Percentiles rank a stretch among this genome's conserved stretches.
phyloP scores from a whole-genome alignment of 139 green algal species.

The Closterium sp. region DNA sequence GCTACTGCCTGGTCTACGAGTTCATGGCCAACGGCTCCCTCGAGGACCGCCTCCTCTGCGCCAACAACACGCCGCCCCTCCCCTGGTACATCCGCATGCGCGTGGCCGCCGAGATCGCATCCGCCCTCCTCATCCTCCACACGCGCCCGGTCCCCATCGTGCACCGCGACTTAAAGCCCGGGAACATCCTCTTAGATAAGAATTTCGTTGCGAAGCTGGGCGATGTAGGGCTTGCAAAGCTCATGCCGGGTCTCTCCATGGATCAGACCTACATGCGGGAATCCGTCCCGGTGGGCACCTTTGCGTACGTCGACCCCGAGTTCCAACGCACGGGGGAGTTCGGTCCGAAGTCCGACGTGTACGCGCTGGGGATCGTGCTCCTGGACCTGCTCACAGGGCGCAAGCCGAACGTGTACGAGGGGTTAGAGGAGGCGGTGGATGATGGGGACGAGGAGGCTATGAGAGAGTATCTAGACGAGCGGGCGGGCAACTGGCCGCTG shows the following conservation, averaged over 20 bases:
- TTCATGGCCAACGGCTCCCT: conserved; percentile 57
- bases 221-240: conserved; percentile 59
- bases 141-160: conserved; percentile 54
- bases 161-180: conserved; percentile 62
- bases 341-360: conserved; percentile 57
- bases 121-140: conserved; percentile 35
- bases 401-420: conserved; percentile 34
- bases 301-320: conserved; percentile 65
- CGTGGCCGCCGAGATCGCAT: conserved; percentile 58
- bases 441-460: conserved; percentile 29
- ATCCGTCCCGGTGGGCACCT: conserved; percentile 58
- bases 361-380: conserved; percentile 57
- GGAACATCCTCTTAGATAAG: conserved; percentile 62
- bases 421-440: conserved; percentile 34
- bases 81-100: conserved; percentile 57
- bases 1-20: conserved; percentile 66
- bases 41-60: conserved; percentile 53
- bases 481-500: conserved; percentile 21
- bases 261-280: conserved; percentile 51
- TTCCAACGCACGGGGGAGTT: conserved; percentile 61
- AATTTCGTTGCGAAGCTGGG: conserved; percentile 60
- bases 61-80: conserved; percentile 27
- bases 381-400: conserved; percentile 35
- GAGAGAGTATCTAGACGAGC: conserved; percentile 9
- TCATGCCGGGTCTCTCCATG: conserved; percentile 32